Base-by-base conservation (phyloP, 2,329 filamentous ascomycete genomes). In the Huntiella moniliformis region DNA sequence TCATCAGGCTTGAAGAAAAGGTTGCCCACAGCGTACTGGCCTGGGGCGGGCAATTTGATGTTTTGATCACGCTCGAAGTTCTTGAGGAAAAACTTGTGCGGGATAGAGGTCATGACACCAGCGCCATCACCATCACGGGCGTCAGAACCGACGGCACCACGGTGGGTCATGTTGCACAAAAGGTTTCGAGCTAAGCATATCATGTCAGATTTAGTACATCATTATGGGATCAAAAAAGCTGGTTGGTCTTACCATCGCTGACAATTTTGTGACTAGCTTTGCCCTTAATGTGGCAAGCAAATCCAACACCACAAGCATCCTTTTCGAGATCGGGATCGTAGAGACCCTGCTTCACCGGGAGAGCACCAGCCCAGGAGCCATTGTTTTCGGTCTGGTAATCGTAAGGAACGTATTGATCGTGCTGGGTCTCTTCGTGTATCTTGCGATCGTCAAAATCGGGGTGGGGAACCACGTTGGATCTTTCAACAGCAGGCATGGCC, bases 101-200 rank as follows among this genome's bases (percentile, higher is more conserved):
- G 91, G 57, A 98, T 94, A 50, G 87, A 95, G 54, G 88, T 96
- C 91, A 98, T 98, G 60, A 96, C 88, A 74, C 91, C 91, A 57
- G 91, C 91, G 62, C 91, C 91, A 62, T 98, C 91, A 61, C 91
- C 91, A 61, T 98, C 91, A 70, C 91, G 82, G 59, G 86, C 86
- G 70, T 98, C 91, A 51, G 91, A 96, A 56, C 91, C 91, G 56
- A 96, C 88, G 53, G 91, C 91, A 71, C 91, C 91, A 62, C 91
- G 82, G 71, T 98, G 91, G 71, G 91, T 96, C 91, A 98, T 98
- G 74, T 98, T 96, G 73, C 91, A 98, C 52, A 98, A 78, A 51
- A 98, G 72, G 65, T 87, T 93, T 54, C 84, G 82, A 54, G 87
- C 84, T 91, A 52, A 34, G 10, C 5, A n/a, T 68, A 54, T 15